Percentiles rank a stretch among this genome's conserved stretches.
Evolutionary conservation across 305 asterid genomes (phyloP).

Genomic region (Coffea humblotiana): DNA sequence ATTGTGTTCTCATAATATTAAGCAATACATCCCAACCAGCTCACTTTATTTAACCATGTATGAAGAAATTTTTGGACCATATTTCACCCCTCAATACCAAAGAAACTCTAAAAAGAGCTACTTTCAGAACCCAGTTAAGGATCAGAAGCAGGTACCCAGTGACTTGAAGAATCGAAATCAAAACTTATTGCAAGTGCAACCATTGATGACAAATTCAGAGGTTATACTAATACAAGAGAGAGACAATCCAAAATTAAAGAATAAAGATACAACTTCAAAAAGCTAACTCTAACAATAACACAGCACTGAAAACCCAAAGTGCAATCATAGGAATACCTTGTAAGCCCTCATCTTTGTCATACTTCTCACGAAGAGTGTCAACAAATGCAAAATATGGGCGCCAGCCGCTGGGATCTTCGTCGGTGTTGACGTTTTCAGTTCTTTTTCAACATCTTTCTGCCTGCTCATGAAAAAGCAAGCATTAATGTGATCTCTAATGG

Average conservation of each 20-base stretch:
- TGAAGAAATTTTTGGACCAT: not conserved
- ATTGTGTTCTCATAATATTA: not conserved
- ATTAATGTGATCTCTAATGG: conserved; percentile 13
- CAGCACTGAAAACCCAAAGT: not conserved
- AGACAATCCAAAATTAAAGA: not conserved
- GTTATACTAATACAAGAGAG: not conserved
- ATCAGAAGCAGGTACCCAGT: conserved; percentile 22
- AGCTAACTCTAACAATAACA: conserved; percentile 7
- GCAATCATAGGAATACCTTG: conserved; percentile 55
- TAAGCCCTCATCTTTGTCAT: conserved; percentile 62
- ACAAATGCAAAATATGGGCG: conserved; percentile 67
- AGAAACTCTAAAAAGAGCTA: not conserved
- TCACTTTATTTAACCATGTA: not conserved
- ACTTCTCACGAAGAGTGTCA: conserved; percentile 71
- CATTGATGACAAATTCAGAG: not conserved
- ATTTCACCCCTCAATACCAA: not conserved
- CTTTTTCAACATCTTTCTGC: conserved; percentile 63
- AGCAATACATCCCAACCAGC: not conserved
- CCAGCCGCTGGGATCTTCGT: conserved; percentile 93
- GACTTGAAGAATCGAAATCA: not conserved
- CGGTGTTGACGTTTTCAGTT: conserved; percentile 66
- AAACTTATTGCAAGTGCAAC: not conserved
- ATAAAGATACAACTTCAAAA: not conserved
- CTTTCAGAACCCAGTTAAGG: conserved; percentile 56
- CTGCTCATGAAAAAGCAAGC: conserved; percentile 35